These are phyloP conservation scores for Cryphonectria naterciae DNA, from an alignment of 2,329 filamentous ascomycete genomes.

Conservation along the genomic window DNA sequence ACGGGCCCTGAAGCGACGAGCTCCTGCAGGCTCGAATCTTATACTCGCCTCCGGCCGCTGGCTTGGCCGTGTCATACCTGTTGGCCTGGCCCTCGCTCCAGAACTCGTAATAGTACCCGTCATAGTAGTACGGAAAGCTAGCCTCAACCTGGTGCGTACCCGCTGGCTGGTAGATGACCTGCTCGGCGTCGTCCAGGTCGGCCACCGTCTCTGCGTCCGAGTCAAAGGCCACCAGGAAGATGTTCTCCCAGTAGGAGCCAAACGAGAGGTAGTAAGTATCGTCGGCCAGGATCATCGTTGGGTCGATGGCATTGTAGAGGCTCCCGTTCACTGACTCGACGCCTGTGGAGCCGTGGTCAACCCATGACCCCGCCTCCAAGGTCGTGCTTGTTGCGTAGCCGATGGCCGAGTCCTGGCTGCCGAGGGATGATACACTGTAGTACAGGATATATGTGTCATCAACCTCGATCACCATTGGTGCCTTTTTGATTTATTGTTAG, in stretches of 20 bases:
- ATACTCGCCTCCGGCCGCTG: constrained; percentile 64
- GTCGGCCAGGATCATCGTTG: constrained; percentile 51
- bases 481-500: constrained; percentile 43
- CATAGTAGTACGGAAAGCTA: constrained; percentile 58
- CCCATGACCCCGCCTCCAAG: constrained; percentile 48
- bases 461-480: constrained; percentile 65
- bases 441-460: constrained; percentile 65
- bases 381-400: constrained; percentile 50
- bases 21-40: constrained; percentile 67
- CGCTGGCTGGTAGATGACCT: constrained; percentile 57
- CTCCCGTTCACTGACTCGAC: constrained; percentile 44
- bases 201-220: constrained; percentile 38
- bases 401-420: constrained; percentile 64
- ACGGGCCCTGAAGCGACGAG: constrained; percentile 53
- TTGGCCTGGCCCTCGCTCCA: constrained; percentile 66
- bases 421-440: constrained; percentile 66
- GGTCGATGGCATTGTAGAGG: constrained; percentile 59
- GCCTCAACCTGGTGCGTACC: constrained; percentile 60
- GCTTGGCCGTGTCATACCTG: constrained; percentile 53
- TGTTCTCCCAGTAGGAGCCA: constrained; percentile 70
- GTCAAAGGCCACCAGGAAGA: constrained; percentile 62
- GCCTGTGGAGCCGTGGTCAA: constrained; percentile 55
- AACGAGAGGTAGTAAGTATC: constrained; percentile 60
- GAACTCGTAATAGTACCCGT: constrained; percentile 66
- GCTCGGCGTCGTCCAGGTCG: constrained; percentile 35